These are phyloP conservation scores for Phlebiopsis gigantea DNA, from an alignment of 768 basidiomycete species.

Conservation along the genomic window DNA sequence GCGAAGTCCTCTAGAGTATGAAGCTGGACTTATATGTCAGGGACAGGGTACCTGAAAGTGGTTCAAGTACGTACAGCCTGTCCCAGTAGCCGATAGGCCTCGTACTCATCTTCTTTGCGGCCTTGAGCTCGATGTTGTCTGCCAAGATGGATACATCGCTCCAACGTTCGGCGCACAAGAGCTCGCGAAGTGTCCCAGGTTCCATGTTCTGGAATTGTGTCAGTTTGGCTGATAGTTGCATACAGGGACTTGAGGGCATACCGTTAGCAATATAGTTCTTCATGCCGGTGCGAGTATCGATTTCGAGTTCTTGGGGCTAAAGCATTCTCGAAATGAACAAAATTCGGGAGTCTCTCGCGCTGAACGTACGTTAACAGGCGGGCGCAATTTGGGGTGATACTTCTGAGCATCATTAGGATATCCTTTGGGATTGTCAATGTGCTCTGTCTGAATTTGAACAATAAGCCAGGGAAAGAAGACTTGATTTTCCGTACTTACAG, in stretches of 20 bases:
- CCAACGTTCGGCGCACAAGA: slow-evolving; percentile 66
- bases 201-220: slow-evolving; percentile 45
- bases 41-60: not conserved
- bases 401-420: slow-evolving; percentile 82
- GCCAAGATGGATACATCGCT: slow-evolving; percentile 76
- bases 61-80: slow-evolving; percentile 42
- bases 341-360: not conserved
- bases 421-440: slow-evolving; percentile 91
- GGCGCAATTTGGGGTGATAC: slow-evolving; percentile 72
- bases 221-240: not conserved
- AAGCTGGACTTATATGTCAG: slow-evolving; percentile 36
- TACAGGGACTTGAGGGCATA: slow-evolving; percentile 15
- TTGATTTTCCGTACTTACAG: slow-evolving; percentile 40
- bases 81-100: slow-evolving; percentile 78
- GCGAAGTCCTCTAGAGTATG: slow-evolving; percentile 85
- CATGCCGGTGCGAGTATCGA: slow-evolving; percentile 86
- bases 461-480: not conserved
- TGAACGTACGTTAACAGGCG: slow-evolving; percentile 64
- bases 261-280: slow-evolving; percentile 93
- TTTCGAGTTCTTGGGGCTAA: slow-evolving; percentile 75
- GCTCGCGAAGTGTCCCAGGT: slow-evolving; percentile 87
- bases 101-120: slow-evolving; percentile 65
- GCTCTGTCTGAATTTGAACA: slow-evolving; percentile 50
- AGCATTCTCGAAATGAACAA: not conserved
- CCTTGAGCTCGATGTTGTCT: slow-evolving; percentile 53